These are phyloP conservation scores for Fusarium sp. DNA, from an alignment of 2,329 filamentous ascomycete species.

Conservation along the genomic window DNA sequence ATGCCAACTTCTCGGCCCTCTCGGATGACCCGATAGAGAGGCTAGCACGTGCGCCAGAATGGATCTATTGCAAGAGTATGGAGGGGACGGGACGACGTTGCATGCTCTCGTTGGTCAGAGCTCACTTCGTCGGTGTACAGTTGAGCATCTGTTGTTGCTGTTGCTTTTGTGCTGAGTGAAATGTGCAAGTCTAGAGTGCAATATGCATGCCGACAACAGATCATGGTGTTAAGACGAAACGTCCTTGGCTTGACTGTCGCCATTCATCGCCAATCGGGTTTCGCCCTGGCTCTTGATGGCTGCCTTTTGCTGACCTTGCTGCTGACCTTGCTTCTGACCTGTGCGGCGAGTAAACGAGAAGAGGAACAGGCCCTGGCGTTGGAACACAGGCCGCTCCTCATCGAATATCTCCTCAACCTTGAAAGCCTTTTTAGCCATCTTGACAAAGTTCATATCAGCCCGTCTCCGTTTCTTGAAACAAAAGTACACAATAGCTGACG, in stretches of 20 bases:
- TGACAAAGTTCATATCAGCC: conserved; percentile 81
- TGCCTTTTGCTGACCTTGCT: conserved; percentile 9
- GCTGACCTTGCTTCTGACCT: conserved; percentile 7
- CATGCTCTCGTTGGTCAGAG: conserved; percentile 26
- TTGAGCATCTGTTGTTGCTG: background rate
- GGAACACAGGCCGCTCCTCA: conserved; percentile 67
- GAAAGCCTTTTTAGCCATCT: conserved; percentile 75
- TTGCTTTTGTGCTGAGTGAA: background rate
- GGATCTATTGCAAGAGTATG: conserved; percentile 14
- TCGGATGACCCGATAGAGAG: conserved; percentile 8
- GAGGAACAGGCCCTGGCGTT: conserved; percentile 68
- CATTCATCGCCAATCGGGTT: conserved; percentile 30
- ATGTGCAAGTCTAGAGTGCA: conserved; percentile 9
- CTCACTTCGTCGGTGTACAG: background rate
- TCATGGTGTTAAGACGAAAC: conserved; percentile 33
- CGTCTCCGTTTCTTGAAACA: conserved; percentile 94
- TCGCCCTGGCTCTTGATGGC: conserved; percentile 23
- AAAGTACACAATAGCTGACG: conserved; percentile 75
- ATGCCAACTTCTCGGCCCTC: conserved; percentile 3
- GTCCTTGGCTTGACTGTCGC: conserved; percentile 24
- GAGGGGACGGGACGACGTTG: conserved; percentile 22
- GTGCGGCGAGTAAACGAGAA: conserved; percentile 64
- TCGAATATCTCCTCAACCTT: conserved; percentile 70
- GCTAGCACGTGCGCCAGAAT: conserved; percentile 7
- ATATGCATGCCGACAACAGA: conserved; percentile 22